phyloP scores from a whole-genome alignment of 2,329 filamentous ascomycete genomes.

The Xylogone sp. region DNA sequence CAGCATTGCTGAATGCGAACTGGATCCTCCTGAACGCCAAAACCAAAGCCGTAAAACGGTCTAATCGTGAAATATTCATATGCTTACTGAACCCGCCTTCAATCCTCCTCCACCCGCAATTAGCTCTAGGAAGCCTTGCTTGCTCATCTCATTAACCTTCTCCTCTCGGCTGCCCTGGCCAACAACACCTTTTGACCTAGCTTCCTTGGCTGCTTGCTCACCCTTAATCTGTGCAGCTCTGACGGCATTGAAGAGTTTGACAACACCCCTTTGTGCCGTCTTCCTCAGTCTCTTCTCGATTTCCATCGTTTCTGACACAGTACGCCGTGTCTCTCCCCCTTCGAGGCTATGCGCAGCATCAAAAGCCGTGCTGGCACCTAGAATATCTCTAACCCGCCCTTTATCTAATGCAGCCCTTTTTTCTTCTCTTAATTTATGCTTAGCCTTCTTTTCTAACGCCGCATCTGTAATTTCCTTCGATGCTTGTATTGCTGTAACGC shows the following conservation, averaged over 20 bases:
- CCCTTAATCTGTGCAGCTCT: constrained; percentile 88
- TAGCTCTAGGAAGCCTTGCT: constrained; percentile 91
- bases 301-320: constrained; percentile 55
- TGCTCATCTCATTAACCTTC: constrained; percentile 91
- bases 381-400: constrained; percentile 82
- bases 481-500: constrained; percentile 67
- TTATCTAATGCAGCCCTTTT: constrained; percentile 77
- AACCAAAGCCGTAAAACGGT: constrained; percentile 1
- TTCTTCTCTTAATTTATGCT: constrained; percentile 73
- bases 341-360: constrained; percentile 41
- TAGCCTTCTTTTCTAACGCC: constrained; percentile 78
- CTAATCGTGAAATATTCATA: constrained; percentile 31
- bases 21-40: not conserved
- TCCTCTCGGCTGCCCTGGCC: constrained; percentile 79
- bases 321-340: constrained; percentile 35
- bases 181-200: constrained; percentile 68
- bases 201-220: constrained; percentile 68
- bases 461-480: constrained; percentile 70
- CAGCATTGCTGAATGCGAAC: not conserved
- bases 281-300: constrained; percentile 79
- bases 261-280: constrained; percentile 87
- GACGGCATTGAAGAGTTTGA: constrained; percentile 95
- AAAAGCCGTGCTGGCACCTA: constrained; percentile 55
- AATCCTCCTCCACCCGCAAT: constrained; percentile 66
- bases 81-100: too few relatives aligned